Evolutionary conservation across 2,329 filamentous ascomycete species (phyloP), one percentile per base, ranked within the genome.

Genomic region (Seiridium cupressi): DNA sequence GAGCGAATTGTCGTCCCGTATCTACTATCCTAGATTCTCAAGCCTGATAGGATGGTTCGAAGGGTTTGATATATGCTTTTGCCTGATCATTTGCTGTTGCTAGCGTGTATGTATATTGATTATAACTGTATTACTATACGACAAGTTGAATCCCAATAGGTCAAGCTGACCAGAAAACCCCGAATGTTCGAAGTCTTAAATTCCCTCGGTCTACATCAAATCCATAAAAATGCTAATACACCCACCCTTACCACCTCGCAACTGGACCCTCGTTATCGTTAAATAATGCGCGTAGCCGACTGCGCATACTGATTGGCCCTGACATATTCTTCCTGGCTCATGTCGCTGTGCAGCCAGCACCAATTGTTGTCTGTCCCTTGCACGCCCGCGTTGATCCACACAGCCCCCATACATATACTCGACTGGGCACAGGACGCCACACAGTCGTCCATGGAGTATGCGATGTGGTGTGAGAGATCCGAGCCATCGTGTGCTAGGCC

Each of bases 11-110:
- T 85, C 89, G 82, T 86, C 88, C 88, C 88, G 89, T 92, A 92
- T 92, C 89, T 92, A 88, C 89, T 91, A 87, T 89, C 88, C 88
- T 90, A 84, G 89, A 92, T 85, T 88, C 77, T 77, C 76, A 74
- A 61, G 79, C 81, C 81, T 92, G 89, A 91, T 85, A 86, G 87
- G 87, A 89, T 87, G 82, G 89, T 89, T 92, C 89, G 89, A 91
- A 89, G 87, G 87, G 87, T 87, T 84, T n/a, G 88, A 87, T 84
- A 91, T 88, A 91, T 69, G 32, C 61, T 55, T 48, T 34, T 44
- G n/a, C n/a, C 31, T 18, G 11, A n/a, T 51, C n/a, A n/a, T n/a
- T n/a, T n/a, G n/a, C n/a, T n/a, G n/a, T n/a, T n/a, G n/a, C n/a
- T n/a, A n/a, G n/a, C n/a, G n/a, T n/a, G n/a, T n/a, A n/a, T n/a